phyloP scores from a whole-genome alignment of 2,329 filamentous ascomycete species.

The Sclerotinia trifoliorum region DNA sequence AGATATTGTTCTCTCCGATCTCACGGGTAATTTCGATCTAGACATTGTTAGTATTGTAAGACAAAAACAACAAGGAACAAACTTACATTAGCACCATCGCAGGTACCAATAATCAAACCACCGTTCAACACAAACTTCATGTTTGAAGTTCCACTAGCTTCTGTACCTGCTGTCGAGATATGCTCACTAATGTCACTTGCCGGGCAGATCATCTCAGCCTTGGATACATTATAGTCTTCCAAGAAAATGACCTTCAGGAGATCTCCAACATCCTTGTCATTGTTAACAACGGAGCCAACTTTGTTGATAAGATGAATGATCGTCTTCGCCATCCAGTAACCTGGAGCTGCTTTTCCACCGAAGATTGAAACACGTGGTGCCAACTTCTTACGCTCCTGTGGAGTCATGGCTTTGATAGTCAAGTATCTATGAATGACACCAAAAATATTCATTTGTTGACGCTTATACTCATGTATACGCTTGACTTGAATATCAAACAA shows the following conservation, averaged over 20 bases:
- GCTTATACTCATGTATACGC: conserved; percentile 99
- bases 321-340: conserved; percentile 99
- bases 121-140: conserved; percentile 99
- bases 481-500: conserved; percentile 98
- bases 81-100: conserved; percentile 92
- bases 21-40: conserved; percentile 97
- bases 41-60: conserved; percentile 20
- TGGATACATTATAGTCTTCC: conserved; percentile 99
- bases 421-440: conserved; percentile 95
- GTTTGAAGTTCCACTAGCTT: conserved; percentile 88
- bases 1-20: conserved; percentile 95
- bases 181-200: conserved; percentile 97
- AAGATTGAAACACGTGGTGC: conserved; percentile 91
- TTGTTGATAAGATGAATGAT: conserved; percentile 96
- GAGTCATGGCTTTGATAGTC: conserved; percentile 77
- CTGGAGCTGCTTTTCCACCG: conserved; percentile 94
- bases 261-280: conserved; percentile 87
- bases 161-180: conserved; percentile 95
- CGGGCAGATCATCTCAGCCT: conserved; percentile 93
- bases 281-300: conserved; percentile 87
- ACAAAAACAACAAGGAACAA: not conserved
- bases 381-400: conserved; percentile 82
- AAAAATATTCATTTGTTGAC: conserved; percentile 98
- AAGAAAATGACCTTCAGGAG: conserved; percentile 96
- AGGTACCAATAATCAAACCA: conserved; percentile 95